Evolutionary conservation across 192 early-diverging fungal species (phyloP).

Genomic region (Allomyces macrogynus): DNA sequence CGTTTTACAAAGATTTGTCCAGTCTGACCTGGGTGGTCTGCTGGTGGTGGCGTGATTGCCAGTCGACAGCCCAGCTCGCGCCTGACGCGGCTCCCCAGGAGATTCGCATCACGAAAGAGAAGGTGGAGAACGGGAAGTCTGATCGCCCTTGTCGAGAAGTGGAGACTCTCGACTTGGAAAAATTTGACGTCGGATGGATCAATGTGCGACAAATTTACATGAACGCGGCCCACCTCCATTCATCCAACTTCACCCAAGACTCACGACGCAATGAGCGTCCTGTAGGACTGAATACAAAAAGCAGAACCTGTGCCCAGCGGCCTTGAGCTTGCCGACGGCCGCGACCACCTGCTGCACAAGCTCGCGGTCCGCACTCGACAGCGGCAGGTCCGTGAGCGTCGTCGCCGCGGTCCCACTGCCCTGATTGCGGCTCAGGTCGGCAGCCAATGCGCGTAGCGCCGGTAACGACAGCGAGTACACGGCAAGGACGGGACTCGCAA

Average conservation of each 20-base stretch:
- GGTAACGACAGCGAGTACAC: background rate
- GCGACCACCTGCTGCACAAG: background rate
- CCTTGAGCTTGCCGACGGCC: background rate
- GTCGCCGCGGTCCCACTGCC: background rate
- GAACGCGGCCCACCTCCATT: background rate
- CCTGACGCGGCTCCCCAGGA: too few species aligned
- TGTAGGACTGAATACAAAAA: background rate
- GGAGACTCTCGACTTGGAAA: too few species aligned
- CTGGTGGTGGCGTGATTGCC: too few species aligned
- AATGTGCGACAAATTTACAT: too few species aligned
- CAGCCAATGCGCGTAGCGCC: background rate
- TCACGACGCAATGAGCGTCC: background rate
- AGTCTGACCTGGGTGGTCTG: too few species aligned
- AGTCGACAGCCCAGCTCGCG: too few species aligned
- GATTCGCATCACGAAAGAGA: too few species aligned
- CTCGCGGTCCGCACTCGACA: background rate
- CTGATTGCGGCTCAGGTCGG: background rate
- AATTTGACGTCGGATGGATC: too few species aligned
- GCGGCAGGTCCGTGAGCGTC: background rate
- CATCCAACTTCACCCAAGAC: background rate
- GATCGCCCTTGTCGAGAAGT: too few species aligned
- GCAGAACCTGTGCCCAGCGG: background rate
- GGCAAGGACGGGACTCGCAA: background rate
- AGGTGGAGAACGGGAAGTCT: too few species aligned
- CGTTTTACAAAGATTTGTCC: too few species aligned